Evolutionary conservation across 2,329 filamentous ascomycete species (phyloP).

Genomic region (Talaromyces marneffei): DNA sequence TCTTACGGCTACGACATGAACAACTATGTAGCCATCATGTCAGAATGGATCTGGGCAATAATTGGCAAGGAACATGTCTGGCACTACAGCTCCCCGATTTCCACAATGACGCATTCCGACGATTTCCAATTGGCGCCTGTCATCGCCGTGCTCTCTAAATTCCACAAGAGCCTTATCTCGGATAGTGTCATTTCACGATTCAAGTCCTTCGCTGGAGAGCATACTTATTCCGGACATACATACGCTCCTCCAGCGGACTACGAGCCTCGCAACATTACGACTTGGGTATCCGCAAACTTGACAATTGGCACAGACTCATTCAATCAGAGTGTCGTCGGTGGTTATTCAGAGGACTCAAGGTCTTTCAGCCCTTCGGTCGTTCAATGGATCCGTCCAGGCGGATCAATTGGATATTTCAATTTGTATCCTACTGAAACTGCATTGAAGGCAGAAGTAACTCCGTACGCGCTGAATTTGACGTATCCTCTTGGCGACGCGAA

Average conservation of each 20-base stretch:
- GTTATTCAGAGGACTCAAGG: slow-evolving; percentile 46
- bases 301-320: slow-evolving; percentile 58
- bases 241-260: slow-evolving; percentile 56
- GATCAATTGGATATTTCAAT: slow-evolving; percentile 22
- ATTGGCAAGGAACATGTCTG: slow-evolving; percentile 22
- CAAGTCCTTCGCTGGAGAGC: slow-evolving; percentile 48
- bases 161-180: slow-evolving; percentile 46
- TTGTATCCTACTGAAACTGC: slow-evolving; percentile 39
- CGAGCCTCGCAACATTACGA: slow-evolving; percentile 53
- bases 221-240: slow-evolving; percentile 48
- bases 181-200: slow-evolving; percentile 34
- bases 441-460: slow-evolving; percentile 39
- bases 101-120: slow-evolving; percentile 50
- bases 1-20: slow-evolving; percentile 61
- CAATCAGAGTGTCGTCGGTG: slow-evolving; percentile 52
- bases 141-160: slow-evolving; percentile 50
- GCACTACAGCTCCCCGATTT: slow-evolving; percentile 38
- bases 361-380: slow-evolving; percentile 57
- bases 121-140: slow-evolving; percentile 56
- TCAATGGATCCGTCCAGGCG: slow-evolving; percentile 48
- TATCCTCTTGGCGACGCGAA: slow-evolving; percentile 50
- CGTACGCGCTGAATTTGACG: slow-evolving; percentile 43
- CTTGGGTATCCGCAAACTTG: slow-evolving; percentile 52
- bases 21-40: slow-evolving; percentile 54
- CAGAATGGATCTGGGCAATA: slow-evolving; percentile 54